Evolutionary conservation across 1,139 yeast genomes (phyloP).

Genomic region (Geotrichum europaeum): DNA sequence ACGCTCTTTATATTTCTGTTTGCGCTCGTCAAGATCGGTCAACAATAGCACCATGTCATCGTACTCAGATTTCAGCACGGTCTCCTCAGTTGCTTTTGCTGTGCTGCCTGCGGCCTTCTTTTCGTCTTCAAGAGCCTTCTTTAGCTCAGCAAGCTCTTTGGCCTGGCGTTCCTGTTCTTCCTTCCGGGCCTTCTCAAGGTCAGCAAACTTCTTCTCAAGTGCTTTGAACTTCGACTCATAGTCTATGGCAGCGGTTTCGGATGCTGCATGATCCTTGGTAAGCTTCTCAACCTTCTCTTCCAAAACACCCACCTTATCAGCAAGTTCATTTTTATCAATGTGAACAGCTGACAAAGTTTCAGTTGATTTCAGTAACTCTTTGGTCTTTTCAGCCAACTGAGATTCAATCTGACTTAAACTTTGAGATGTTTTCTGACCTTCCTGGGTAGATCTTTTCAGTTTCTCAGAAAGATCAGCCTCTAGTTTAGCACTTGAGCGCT

Average conservation of each 20-base stretch:
- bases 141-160: constrained; percentile 18
- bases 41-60: constrained; percentile 74
- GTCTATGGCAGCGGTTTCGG: neutral
- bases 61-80: constrained; percentile 55
- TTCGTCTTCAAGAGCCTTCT: constrained; percentile 9
- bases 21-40: constrained; percentile 68
- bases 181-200: constrained; percentile 1
- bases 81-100: constrained; percentile 21
- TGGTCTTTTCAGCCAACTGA: constrained; percentile 14
- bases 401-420: constrained; percentile 15
- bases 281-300: constrained; percentile 15
- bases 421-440: constrained; percentile 16
- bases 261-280: constrained; percentile 2
- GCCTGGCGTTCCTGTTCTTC: constrained; percentile 14
- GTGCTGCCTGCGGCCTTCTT: constrained; percentile 7
- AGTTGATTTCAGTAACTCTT: constrained; percentile 17
- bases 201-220: constrained; percentile 9
- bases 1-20: constrained; percentile 50
- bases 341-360: constrained; percentile 17
- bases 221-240: neutral
- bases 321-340: constrained; percentile 16
- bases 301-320: constrained; percentile 17
- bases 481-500: constrained; percentile 9
- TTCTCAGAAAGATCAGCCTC: constrained; percentile 15
- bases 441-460: constrained; percentile 17